Base-by-base conservation (phyloP, 2,329 filamentous ascomycete species). In the Lomentospora prolificans region DNA sequence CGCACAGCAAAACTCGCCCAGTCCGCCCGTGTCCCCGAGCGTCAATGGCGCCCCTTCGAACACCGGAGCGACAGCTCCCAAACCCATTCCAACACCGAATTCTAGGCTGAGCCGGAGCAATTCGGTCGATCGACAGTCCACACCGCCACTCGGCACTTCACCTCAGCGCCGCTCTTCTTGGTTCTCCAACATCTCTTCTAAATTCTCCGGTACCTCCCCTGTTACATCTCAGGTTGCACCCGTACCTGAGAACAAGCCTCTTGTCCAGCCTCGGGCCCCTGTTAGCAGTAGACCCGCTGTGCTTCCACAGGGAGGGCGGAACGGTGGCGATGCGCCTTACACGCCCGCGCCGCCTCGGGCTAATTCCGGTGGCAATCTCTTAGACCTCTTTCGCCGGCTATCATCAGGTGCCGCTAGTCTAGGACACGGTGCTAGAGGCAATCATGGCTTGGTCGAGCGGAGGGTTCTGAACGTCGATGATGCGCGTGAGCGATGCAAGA, bases 111-210 rank as follows among this genome's bases (percentile, higher is more conserved):
- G 25, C 31, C 52, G 55, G 25, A 44, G 31, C 55, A 46, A 52
- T 44, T 51, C 28, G 36, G 7, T 36, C 25, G 54, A 53, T 28
- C 50, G 54, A 24, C 62, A 67, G 14, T 55, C 61, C 14, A 60
- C 61, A 25, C 58, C 63, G 17, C 56, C 60, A 24, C 24, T 39
- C 41, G 25, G 50, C 10, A 14, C 57, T 36, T 69, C 73, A 2
- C 69, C 73, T 6, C 72, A 75, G 50, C 76, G 82, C 55, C 80
- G 90, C 60, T 85, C 84, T 59, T 96, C 91, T 12, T 99, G 94
- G 94, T 91, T 97, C 65, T 89, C 89, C 57, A 96, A 84, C 65
- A 83, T 97, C 61, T 95, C 90, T 60, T 92, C 89, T 61, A 96
- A 95, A 67, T 96, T 97, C 72, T 90, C 88, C 2, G 39, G 31